Evolutionary conservation across 139 green algal genomes (phyloP).

Genomic region (Chlamydomonas sphaeroides): DNA sequence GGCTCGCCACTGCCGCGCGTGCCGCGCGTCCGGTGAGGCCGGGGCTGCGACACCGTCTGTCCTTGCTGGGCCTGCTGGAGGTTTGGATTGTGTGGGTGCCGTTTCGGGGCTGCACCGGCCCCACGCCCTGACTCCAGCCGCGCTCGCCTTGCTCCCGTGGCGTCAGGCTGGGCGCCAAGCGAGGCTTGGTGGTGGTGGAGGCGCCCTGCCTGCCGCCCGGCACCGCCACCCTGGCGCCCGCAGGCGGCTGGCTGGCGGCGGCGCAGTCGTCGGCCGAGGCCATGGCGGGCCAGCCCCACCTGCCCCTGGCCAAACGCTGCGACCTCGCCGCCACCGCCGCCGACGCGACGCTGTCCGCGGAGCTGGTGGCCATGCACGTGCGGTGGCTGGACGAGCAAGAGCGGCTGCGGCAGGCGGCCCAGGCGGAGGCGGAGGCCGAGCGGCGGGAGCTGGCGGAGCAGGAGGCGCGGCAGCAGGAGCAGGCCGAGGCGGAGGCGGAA

Average conservation of each 20-base stretch:
- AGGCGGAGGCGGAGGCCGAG: not conserved
- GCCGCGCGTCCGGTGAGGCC: not conserved
- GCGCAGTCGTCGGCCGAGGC: no score
- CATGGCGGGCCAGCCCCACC: not conserved
- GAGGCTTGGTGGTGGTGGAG: constrained; percentile 49
- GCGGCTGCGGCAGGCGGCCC: not conserved
- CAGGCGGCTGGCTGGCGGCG: not conserved
- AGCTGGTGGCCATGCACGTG: not conserved
- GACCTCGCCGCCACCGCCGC: constrained; percentile 15
- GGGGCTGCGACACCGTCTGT: no score
- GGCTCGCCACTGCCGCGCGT: not conserved
- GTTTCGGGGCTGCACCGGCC: no score
- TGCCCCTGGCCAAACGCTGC: not conserved
- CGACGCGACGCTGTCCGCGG: not conserved
- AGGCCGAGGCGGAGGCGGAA: not conserved
- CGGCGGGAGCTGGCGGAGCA: no score
- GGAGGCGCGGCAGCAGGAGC: not conserved
- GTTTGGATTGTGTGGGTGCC: no score
- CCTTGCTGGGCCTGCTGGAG: no score
- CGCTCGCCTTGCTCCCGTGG: no score
- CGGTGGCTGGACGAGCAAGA: not conserved
- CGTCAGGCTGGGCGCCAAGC: constrained; percentile 35
- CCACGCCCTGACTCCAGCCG: no score
- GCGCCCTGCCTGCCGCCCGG: constrained; percentile 17
- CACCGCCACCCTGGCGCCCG: not conserved